A percentile compares a stretch with the other conserved stretches of the same genome.
These are phyloP conservation scores for Pyrus hybrid DNA, from an alignment of 331 rosid species.

Conservation along the genomic window DNA sequence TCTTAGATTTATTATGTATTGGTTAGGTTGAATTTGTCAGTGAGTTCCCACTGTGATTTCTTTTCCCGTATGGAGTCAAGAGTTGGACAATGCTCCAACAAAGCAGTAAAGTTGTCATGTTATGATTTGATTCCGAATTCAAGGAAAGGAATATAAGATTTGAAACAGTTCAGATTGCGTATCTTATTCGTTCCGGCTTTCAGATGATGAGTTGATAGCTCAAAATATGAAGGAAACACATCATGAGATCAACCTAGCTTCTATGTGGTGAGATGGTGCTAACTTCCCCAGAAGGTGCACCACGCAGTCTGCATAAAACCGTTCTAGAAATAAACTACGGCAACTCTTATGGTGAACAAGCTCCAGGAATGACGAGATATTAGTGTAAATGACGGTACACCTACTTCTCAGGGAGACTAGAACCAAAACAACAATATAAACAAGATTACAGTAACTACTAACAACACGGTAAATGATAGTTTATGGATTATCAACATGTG, in stretches of 20 bases:
- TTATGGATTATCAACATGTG: neutral
- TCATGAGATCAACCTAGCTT: neutral
- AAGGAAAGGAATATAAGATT: slow-evolving; percentile 12
- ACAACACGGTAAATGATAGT: neutral
- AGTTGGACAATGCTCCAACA: slow-evolving; percentile 19
- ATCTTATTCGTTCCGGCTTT: slow-evolving; percentile 5
- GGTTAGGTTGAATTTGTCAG: slow-evolving; percentile 12
- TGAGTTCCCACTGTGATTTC: neutral
- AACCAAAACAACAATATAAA: neutral
- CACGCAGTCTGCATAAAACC: neutral
- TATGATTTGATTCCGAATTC: slow-evolving; percentile 6
- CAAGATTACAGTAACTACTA: neutral
- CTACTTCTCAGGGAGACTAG: neutral
- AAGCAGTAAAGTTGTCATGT: slow-evolving; percentile 12
- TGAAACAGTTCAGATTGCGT: neutral
- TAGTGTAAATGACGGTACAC: neutral
- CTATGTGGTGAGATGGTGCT: neutral
- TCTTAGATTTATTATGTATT: neutral
- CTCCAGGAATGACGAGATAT: neutral
- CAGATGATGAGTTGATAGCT: neutral
- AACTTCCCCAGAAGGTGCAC: neutral
- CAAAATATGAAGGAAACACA: neutral
- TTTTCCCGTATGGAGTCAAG: slow-evolving; percentile 7
- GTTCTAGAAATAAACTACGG: neutral
- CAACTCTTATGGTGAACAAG: neutral